Conservation (phyloP, 129 eudicot species). For the Tagetes patula region DNA sequence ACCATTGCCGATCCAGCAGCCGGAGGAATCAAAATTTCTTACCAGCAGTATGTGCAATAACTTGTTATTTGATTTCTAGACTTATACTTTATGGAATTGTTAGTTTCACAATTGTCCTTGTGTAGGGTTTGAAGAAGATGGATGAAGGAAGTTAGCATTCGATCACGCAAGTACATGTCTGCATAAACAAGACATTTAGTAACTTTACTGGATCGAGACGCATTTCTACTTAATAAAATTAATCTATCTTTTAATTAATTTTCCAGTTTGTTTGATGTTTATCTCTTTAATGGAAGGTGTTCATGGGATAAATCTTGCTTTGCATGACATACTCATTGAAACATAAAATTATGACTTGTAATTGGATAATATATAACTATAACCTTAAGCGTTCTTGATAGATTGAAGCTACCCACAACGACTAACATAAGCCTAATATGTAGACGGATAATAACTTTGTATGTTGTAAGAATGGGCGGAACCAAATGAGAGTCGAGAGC, state of each 20-base stretch:
- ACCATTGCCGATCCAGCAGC: neutral
- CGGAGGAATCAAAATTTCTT: neutral
- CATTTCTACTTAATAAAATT: too few species aligned
- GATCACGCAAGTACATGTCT: too few species aligned
- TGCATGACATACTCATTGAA: neutral
- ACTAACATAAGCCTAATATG: neutral
- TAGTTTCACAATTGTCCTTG: neutral
- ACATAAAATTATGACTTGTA: neutral
- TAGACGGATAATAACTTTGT: too few species aligned
- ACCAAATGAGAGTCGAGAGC: too few species aligned
- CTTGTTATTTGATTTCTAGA: too few species aligned
- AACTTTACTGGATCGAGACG: too few species aligned
- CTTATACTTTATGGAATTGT: too few species aligned
- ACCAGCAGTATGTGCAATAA: neutral
- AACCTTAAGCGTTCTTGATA: neutral
- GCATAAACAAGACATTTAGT: too few species aligned
- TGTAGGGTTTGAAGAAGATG: neutral
- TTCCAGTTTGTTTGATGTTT: too few species aligned
- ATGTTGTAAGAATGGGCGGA: too few species aligned
- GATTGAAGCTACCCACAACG: neutral
- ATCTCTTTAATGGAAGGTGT: neutral
- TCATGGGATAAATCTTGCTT: neutral
- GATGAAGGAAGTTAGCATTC: too few species aligned
- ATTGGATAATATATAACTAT: neutral
- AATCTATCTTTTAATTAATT: too few species aligned